Evolutionary conservation across 2,329 filamentous ascomycete species (phyloP), one percentile per base, ranked within the genome.

Genomic region (Zymoseptoria pseudotritici): DNA sequence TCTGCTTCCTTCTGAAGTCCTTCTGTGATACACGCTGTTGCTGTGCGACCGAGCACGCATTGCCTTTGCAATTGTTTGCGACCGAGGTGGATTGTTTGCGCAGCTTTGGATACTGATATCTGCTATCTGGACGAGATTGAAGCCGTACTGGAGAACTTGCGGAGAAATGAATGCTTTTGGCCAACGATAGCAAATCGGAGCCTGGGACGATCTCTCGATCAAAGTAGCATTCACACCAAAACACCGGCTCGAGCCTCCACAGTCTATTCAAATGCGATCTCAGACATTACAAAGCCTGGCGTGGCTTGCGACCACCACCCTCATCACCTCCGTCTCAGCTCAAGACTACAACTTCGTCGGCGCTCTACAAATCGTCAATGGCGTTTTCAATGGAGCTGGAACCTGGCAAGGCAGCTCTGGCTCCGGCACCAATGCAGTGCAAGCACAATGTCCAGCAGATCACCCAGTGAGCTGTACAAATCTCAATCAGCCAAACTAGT

Each of bases 401-500:
- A 55, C 46, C 8, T 51, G 59, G n/a, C 21, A 49, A 36, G 61
- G 71, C 52, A 54, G 54, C 10, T 55, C 50, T 20, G 60, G 57
- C 17, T 56, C 60, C 8, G 54, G 51, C 17, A 67, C 75, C 22
- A 71, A 67, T 21, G 70, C 69, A 10, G 73, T 73, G 1, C 70
- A 66, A 50, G 72, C 72, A 9, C 63, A 68, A 61, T 74, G 72
- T 66, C 73, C 73, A 2, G 66, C 70, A n/a, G 67, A 68, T 55
- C 67, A 71, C 54, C 77, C 61, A 2, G 63, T 75, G 58, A 76
- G 74, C 65, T 80, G 78, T 65, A 73, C 71, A 52, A 73, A 69
- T 29, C 76, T 79, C 54, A 67, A 72, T 36, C 70, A 76, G 51
- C 71, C 75, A 6, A 73, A 75, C 57, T 80, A 76, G 78, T 79